A percentile compares a stretch with the other conserved stretches of the same genome.
Conservation (phyloP, 2,329 filamentous ascomycete species). For the Botryotinia convoluta region DNA sequence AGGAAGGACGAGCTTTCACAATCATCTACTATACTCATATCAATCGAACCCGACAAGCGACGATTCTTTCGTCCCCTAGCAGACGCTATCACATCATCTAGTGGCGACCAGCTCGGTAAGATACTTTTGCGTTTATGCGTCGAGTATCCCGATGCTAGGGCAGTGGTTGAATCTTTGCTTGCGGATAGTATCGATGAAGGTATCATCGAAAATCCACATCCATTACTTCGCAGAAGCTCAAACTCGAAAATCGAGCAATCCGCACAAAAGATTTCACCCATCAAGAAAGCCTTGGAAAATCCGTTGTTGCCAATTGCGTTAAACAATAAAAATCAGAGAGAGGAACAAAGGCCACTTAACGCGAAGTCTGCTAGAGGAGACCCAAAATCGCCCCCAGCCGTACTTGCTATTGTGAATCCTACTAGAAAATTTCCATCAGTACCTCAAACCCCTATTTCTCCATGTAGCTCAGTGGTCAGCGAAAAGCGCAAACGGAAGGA, state of each 20-base stretch:
- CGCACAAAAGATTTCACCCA: background rate
- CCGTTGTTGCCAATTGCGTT: background rate
- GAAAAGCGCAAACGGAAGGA: constrained; percentile 11
- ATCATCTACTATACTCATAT: constrained; percentile 1
- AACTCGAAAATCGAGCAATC: background rate
- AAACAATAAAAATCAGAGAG: background rate
- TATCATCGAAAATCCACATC: background rate
- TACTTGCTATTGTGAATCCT: background rate
- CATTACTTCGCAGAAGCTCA: background rate
- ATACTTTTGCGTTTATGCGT: constrained; percentile 11
- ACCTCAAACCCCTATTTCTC: background rate
- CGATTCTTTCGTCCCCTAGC: constrained; percentile 15
- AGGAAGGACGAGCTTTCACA: background rate
- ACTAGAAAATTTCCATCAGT: background rate
- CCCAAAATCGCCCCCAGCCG: background rate
- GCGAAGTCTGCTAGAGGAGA: background rate
- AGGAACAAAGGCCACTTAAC: background rate
- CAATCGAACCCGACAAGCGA: constrained; percentile 1
- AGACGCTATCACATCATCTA: constrained; percentile 9
- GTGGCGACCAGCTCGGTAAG: background rate
- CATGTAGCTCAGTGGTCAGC: too few relatives aligned
- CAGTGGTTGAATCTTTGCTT: constrained; percentile 11
- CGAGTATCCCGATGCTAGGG: constrained; percentile 13
- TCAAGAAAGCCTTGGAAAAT: too few relatives aligned
- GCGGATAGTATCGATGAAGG: background rate